phyloP scores from a whole-genome alignment of 2,329 filamentous ascomycete genomes.

The Cercospora sesami region DNA sequence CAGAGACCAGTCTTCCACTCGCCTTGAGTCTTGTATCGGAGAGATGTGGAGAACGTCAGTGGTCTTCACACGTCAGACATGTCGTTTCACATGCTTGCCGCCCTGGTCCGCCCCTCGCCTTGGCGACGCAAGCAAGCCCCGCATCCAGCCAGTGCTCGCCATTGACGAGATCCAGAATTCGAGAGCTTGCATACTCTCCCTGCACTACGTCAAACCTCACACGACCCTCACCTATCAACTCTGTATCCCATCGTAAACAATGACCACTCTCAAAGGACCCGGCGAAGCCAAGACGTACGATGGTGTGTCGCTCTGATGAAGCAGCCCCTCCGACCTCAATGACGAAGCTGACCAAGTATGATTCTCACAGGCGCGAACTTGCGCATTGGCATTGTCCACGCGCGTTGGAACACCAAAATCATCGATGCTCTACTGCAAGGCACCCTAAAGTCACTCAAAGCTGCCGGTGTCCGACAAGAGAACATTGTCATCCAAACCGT shows the following conservation, averaged over 20 bases:
- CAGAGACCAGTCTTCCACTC: background rate
- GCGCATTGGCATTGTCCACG: conserved; percentile 92
- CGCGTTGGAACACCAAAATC: conserved; percentile 88
- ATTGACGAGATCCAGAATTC: background rate
- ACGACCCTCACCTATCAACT: background rate
- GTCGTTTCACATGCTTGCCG: background rate
- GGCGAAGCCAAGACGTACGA: conserved; percentile 59
- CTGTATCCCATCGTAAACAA: conserved; percentile 26
- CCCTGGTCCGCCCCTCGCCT: background rate
- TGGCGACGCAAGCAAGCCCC: background rate
- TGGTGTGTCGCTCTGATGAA: conserved; percentile 44
- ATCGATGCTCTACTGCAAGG: conserved; percentile 83
- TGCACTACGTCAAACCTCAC: background rate
- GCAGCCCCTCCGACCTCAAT: conserved; percentile 1
- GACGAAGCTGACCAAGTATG: background rate
- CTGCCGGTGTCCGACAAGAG: conserved; percentile 77
- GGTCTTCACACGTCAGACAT: background rate
- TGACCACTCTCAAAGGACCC: conserved; percentile 63
- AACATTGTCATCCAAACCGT: conserved; percentile 90
- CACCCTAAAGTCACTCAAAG: conserved; percentile 72
- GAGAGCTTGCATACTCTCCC: background rate
- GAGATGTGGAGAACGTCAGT: background rate
- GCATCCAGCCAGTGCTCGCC: background rate
- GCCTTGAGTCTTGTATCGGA: background rate
- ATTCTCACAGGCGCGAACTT: conserved; percentile 55